Evolutionary conservation across 495 filamentous ascomycete genomes (phyloP).

Genomic region (Darksidea phi): DNA sequence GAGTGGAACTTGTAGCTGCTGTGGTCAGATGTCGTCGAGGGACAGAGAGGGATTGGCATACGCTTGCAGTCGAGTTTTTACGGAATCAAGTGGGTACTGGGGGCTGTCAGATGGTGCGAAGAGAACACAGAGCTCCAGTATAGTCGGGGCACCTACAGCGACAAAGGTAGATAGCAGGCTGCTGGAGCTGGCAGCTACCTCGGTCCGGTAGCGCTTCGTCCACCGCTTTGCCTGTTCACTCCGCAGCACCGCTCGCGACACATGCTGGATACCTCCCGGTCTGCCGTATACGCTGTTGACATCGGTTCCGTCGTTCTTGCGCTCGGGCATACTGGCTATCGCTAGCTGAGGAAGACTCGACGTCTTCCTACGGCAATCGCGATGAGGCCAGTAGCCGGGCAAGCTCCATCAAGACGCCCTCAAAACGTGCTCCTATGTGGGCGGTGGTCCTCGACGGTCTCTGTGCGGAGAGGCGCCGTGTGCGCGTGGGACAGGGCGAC

Average conservation of each 20-base stretch:
- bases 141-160: constrained; percentile 50
- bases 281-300: not conserved
- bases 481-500: constrained; percentile 12
- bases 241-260: constrained; percentile 27
- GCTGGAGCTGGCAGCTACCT: constrained; percentile 70
- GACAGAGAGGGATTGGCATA: constrained; percentile 39
- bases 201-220: constrained; percentile 73
- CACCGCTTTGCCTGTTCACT: constrained; percentile 56
- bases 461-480: not conserved
- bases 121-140: too few species aligned
- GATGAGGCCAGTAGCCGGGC: constrained; percentile 56
- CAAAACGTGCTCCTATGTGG: constrained; percentile 1
- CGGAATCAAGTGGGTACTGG: constrained; percentile 76
- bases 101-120: constrained; percentile 24
- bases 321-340: constrained; percentile 52
- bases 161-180: constrained; percentile 71
- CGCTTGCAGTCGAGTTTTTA: constrained; percentile 82
- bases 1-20: constrained; percentile 67
- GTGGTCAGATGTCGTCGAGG: constrained; percentile 1
- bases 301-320: constrained; percentile 31
- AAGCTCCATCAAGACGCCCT: constrained; percentile 58
- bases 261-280: constrained; percentile 14
- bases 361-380: constrained; percentile 59
- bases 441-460: not conserved
- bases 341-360: constrained; percentile 50